Conservation (phyloP, 768 basidiomycete species). For the Kwoniella sp. region DNA sequence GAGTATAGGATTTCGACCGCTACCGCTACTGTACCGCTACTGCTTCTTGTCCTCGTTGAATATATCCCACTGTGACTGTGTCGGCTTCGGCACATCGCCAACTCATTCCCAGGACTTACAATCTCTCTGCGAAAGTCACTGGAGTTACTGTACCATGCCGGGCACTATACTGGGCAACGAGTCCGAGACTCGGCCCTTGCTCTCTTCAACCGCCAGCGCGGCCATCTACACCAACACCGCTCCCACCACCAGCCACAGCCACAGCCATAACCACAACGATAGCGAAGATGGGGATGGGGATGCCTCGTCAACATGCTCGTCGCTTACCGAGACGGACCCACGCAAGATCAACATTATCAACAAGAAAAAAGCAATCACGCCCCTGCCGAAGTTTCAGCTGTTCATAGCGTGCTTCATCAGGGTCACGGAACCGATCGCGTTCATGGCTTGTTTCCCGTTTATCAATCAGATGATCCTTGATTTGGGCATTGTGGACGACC, state of each 20-base stretch:
- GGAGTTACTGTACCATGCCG: too few species aligned
- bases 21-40: too few species aligned
- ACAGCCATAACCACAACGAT: too few species aligned
- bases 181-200: constrained; percentile 18
- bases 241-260: neutral
- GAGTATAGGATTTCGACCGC: too few species aligned
- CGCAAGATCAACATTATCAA: neutral
- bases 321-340: neutral
- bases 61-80: too few species aligned
- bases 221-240: neutral
- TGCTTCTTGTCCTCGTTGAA: too few species aligned
- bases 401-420: constrained; percentile 41
- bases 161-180: constrained; percentile 20
- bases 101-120: too few species aligned
- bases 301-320: neutral
- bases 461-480: constrained; percentile 50
- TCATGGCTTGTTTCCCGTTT: constrained; percentile 45
- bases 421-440: constrained; percentile 42
- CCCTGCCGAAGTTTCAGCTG: constrained; percentile 42
- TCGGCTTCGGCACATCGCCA: too few species aligned
- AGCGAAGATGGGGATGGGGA: constrained; percentile 2
- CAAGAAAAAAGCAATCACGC: constrained; percentile 24
- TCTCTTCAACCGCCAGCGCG: constrained; percentile 1
- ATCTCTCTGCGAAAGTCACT: neutral
- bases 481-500: constrained; percentile 35